phyloP scores from a whole-genome alignment of 2,329 filamentous ascomycete genomes.

The Phialemoniopsis sp. region DNA sequence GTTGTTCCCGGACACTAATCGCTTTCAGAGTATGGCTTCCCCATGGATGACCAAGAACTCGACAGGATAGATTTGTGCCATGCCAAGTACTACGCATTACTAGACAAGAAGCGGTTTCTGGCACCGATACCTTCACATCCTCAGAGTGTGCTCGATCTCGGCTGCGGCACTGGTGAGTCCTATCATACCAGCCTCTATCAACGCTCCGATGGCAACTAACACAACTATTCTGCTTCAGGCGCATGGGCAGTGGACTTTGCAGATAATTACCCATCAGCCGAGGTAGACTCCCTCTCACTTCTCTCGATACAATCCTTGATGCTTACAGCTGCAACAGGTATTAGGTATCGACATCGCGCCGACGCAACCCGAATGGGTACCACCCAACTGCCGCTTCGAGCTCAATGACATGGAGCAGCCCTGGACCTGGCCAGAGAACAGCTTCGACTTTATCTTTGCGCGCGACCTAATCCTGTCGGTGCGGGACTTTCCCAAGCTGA shows the following conservation, averaged over 20 bases:
- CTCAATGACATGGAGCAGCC: slow-evolving; percentile 28
- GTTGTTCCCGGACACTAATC: not conserved
- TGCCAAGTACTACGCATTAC: slow-evolving; percentile 23
- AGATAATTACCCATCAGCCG: slow-evolving; percentile 7
- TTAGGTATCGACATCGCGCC: slow-evolving; percentile 46
- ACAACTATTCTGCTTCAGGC: slow-evolving; percentile 7
- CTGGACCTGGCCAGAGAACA: slow-evolving; percentile 29
- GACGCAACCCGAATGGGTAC: slow-evolving; percentile 39
- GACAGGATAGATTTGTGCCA: slow-evolving; percentile 36
- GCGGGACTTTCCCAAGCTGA: slow-evolving; percentile 25
- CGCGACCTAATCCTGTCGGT: slow-evolving; percentile 17
- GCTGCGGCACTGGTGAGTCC: slow-evolving; percentile 20
- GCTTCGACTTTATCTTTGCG: slow-evolving; percentile 27
- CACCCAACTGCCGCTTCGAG: slow-evolving; percentile 29
- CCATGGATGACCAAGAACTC: slow-evolving; percentile 33
- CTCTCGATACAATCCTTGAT: not conserved
- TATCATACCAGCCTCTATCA: not conserved
- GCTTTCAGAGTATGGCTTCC: slow-evolving; percentile 28
- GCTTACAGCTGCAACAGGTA: slow-evolving; percentile 16
- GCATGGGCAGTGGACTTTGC: slow-evolving; percentile 25
- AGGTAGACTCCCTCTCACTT: not conserved
- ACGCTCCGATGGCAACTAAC: not conserved
- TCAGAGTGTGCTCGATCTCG: slow-evolving; percentile 22
- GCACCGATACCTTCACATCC: slow-evolving; percentile 14
- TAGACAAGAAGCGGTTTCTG: slow-evolving; percentile 18